A percentile compares a stretch with the other conserved stretches of the same genome.
Evolutionary conservation across 345 rosid species (phyloP).

Genomic region (Hibiscus tridactylites): DNA sequence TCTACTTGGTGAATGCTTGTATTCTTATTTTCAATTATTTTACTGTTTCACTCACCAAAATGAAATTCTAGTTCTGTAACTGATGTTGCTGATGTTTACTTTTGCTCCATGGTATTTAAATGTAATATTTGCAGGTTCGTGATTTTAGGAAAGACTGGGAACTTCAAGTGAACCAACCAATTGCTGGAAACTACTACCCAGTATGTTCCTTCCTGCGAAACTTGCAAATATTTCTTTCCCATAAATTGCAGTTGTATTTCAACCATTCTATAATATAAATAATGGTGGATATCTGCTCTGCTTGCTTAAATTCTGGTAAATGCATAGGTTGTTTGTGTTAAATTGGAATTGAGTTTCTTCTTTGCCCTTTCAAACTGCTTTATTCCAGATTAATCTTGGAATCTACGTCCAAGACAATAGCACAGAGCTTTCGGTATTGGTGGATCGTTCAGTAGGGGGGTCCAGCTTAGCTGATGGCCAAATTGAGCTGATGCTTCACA

Average conservation of each 20-base stretch:
- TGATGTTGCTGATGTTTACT: neutral
- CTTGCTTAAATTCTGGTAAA: neutral
- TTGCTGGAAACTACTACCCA: constrained; percentile 93
- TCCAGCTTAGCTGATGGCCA: constrained; percentile 82
- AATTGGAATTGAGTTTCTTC: constrained; percentile 4
- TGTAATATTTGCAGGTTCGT: constrained; percentile 46
- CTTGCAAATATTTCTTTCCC: neutral
- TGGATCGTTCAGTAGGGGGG: constrained; percentile 88
- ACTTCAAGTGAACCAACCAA: constrained; percentile 72
- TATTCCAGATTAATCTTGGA: constrained; percentile 70
- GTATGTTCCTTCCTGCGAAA: constrained; percentile 33
- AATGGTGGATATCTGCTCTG: too few species aligned
- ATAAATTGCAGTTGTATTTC: constrained; percentile 1
- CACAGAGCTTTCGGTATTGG: constrained; percentile 72
- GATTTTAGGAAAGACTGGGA: constrained; percentile 87
- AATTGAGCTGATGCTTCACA: constrained; percentile 86
- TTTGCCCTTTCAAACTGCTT: constrained; percentile 5
- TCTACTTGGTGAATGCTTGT: neutral
- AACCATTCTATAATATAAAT: neutral
- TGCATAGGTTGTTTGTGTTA: neutral
- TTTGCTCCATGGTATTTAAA: constrained; percentile 10
- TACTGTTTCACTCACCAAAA: neutral
- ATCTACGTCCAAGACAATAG: constrained; percentile 63
- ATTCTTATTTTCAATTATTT: neutral
- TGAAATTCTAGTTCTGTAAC: neutral